Conservation (phyloP, 768 basidiomycete genomes). For the Hirschioporus abietinus region DNA sequence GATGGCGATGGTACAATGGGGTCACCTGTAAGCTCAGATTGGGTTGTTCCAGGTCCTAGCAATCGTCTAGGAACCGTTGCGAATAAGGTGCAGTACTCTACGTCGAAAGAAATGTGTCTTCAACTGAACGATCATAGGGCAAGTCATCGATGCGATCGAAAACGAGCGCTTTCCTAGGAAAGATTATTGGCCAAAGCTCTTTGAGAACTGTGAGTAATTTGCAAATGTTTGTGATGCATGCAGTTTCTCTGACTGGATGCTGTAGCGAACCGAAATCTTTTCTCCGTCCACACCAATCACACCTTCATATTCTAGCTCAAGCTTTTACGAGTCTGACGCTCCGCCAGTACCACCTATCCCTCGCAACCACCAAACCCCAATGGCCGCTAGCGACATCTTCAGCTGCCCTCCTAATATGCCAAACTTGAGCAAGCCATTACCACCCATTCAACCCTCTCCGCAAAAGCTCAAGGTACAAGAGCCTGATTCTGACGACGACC, state of each 20-base stretch:
- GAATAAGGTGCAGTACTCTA: neutral
- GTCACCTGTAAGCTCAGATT: slow-evolving; percentile 41
- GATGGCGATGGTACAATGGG: neutral
- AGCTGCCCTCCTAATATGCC: slow-evolving; percentile 26
- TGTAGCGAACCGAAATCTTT: neutral
- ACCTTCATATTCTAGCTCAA: slow-evolving; percentile 23
- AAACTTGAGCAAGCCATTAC: slow-evolving; percentile 56
- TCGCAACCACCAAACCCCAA: slow-evolving; percentile 27
- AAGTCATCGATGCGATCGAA: slow-evolving; percentile 70
- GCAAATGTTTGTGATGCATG: neutral
- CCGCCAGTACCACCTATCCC: slow-evolving; percentile 46
- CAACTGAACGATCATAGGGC: slow-evolving; percentile 13
- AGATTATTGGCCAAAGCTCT: slow-evolving; percentile 64
- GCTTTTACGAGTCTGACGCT: slow-evolving; percentile 32
- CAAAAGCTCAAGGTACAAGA: slow-evolving; percentile 27
- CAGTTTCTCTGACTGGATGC: neutral
- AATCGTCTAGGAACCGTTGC: slow-evolving; percentile 11
- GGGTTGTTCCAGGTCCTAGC: slow-evolving; percentile 39
- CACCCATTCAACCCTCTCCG: slow-evolving; percentile 42
- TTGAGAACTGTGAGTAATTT: slow-evolving; percentile 59
- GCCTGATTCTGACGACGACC: slow-evolving; percentile 42
- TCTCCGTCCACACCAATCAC: slow-evolving; percentile 17
- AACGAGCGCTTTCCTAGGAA: slow-evolving; percentile 77
- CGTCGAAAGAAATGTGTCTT: neutral
- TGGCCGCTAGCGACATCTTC: slow-evolving; percentile 52